Conservation (phyloP, 2,329 filamentous ascomycete genomes). For the Aspergillus sp. region DNA sequence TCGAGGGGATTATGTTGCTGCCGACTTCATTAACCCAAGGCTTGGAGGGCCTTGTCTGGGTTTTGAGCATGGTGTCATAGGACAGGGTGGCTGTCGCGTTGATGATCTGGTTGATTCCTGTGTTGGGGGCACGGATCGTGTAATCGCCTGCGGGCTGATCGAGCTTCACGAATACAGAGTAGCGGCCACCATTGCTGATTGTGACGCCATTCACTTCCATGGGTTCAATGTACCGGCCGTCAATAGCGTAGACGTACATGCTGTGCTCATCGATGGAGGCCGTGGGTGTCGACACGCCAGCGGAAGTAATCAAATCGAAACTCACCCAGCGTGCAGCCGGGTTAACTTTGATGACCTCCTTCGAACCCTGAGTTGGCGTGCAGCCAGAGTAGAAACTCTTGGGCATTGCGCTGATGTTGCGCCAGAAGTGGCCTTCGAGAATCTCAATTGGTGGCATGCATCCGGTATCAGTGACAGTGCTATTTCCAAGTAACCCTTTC, state of each 20-base stretch:
- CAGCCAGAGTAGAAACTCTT: slow-evolving; percentile 33
- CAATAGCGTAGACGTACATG: slow-evolving; percentile 34
- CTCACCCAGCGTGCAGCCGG: slow-evolving; percentile 40
- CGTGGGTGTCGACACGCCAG: slow-evolving; percentile 45
- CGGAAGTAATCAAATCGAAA: slow-evolving; percentile 47
- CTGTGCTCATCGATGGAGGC: slow-evolving; percentile 38
- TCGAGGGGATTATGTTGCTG: slow-evolving; percentile 28
- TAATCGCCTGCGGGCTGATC: slow-evolving; percentile 43
- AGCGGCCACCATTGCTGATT: slow-evolving; percentile 26
- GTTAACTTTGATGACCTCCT: slow-evolving; percentile 39
- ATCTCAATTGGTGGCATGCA: slow-evolving; percentile 12
- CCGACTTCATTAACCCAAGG: slow-evolving; percentile 49
- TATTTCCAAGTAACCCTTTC: slow-evolving; percentile 7
- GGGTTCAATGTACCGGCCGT: slow-evolving; percentile 34
- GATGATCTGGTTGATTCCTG: slow-evolving; percentile 48
- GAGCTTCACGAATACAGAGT: slow-evolving; percentile 36
- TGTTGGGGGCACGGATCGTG: slow-evolving; percentile 47
- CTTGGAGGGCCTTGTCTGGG: slow-evolving; percentile 16
- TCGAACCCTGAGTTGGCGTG: slow-evolving; percentile 37
- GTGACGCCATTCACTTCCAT: slow-evolving; percentile 24
- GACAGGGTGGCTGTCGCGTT: slow-evolving; percentile 45
- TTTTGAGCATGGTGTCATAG: slow-evolving; percentile 24
- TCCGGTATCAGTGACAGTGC: slow-evolving; percentile 15
- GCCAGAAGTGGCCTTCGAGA: slow-evolving; percentile 9
- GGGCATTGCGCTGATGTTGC: slow-evolving; percentile 19